phyloP scores from a whole-genome alignment of 2,329 filamentous ascomycete species.

The Claviceps sorghi region DNA sequence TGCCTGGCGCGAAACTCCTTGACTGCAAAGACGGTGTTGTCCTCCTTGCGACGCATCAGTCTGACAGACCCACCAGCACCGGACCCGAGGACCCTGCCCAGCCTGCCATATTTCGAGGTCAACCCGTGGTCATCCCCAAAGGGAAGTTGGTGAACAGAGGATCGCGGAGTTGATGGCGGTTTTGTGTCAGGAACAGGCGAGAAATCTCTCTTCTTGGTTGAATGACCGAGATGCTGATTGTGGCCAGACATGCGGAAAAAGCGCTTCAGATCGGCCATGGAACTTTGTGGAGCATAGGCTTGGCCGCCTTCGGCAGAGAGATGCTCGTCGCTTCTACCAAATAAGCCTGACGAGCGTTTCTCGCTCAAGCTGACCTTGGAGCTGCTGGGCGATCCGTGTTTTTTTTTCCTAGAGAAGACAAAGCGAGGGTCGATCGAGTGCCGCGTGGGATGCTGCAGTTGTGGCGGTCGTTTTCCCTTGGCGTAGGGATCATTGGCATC shows the following conservation, averaged over 20 bases:
- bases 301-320: constrained; percentile 13
- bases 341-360: constrained; percentile 35
- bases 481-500: constrained; percentile 77
- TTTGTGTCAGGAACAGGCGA: constrained; percentile 44
- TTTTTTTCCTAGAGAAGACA: constrained; percentile 65
- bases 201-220: constrained; percentile 53
- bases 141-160: constrained; percentile 49
- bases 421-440: constrained; percentile 63
- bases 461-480: constrained; percentile 62
- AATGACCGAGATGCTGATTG: constrained; percentile 48
- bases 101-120: constrained; percentile 84
- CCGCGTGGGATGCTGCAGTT: constrained; percentile 46
- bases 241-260: constrained; percentile 75
- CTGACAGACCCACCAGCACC: constrained; percentile 90
- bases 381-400: constrained; percentile 40
- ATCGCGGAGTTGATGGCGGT: constrained; percentile 31
- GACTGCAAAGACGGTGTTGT: constrained; percentile 88
- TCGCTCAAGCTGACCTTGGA: constrained; percentile 39
- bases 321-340: constrained; percentile 21
- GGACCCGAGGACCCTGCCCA: constrained; percentile 84
- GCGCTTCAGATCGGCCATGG: constrained; percentile 90
- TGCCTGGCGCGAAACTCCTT: constrained; percentile 93
- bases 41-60: constrained; percentile 83
- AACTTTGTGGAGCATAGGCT: constrained; percentile 40
- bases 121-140: constrained; percentile 91